phyloP scores from a whole-genome alignment of 1,284 basidiomycete genomes.

The Phylloporus gajari region DNA sequence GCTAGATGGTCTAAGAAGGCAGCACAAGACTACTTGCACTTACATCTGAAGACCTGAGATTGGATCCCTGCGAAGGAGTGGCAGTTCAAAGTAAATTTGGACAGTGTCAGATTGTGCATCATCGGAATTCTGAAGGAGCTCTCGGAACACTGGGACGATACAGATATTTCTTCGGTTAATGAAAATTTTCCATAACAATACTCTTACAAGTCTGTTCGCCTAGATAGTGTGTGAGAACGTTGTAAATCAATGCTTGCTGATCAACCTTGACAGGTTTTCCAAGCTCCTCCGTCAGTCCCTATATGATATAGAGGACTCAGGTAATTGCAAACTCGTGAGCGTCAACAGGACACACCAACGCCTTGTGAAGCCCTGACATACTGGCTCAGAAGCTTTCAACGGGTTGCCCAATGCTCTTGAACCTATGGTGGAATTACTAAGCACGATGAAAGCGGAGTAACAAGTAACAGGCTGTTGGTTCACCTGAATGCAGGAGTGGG shows the following conservation, averaged over 20 bases:
- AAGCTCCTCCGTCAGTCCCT: background rate
- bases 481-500: background rate
- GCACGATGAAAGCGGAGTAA: background rate
- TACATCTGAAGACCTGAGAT: background rate
- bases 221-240: conserved; percentile 91
- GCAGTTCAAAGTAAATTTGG: conserved; percentile 77
- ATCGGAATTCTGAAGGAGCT: conserved; percentile 93
- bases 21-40: background rate
- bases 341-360: background rate
- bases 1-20: background rate
- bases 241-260: conserved; percentile 91
- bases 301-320: background rate
- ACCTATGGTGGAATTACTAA: background rate
- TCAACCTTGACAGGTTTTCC: conserved; percentile 65
- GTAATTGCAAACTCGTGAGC: background rate
- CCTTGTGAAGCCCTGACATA: background rate
- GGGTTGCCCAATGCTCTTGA: background rate
- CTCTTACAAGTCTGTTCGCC: conserved; percentile 80
- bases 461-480: background rate
- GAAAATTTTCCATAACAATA: background rate
- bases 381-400: background rate
- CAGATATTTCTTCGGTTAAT: background rate
- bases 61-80: background rate
- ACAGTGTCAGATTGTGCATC: conserved; percentile 85
- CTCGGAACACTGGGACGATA: conserved; percentile 74